Base-by-base conservation (phyloP, 345 rosid species). In the Gossypium mustelinum region DNA sequence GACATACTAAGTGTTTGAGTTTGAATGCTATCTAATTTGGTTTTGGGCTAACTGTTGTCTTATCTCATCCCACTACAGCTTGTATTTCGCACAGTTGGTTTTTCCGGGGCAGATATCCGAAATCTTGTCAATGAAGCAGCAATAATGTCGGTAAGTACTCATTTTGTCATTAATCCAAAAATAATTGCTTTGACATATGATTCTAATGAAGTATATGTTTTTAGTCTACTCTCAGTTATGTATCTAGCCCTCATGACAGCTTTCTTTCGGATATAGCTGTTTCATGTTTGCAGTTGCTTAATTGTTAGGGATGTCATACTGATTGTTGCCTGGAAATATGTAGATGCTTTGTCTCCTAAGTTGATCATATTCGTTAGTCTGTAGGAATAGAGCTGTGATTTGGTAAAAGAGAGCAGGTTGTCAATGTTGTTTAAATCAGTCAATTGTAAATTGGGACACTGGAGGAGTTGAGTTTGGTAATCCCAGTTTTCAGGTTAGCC, bases 41-140 rank as follows among this genome's bases (percentile, higher is more conserved):
- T 43, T 70, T 65, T 55, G 27, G 25, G 52, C 77, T 73, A 45
- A 73, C 17, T 65, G 18, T 59, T 44, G 10, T 63, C 41, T 52
- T 39, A 65, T 68, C 16, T 43, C 41, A 48, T 75, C 62, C 68
- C 41, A 58, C 61, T 76, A 54, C 87, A 94, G 98, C 94, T 94
- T 85, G 98, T 94, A 64, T 91, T 92, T 77, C 90, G 98, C 50
- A 92, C 97, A 0, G 94, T 91, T 83, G 98, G 97, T 52, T 94
- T 89, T 84, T 92, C 97, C 9, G 98, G 98, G 16, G 98, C 98
- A 74, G 98, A 94, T 84, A 92, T 94, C 54, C 86, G 94, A 29
- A 94, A 92, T 88, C 97, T 91, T 78, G 98, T 94, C 66, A 92
- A 94, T 76, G 97, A 94, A 86, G 92, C 98, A 59, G 98, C 95